Conservation (phyloP, 2,329 filamentous ascomycete genomes). For the Pseudomassariella vexata region DNA sequence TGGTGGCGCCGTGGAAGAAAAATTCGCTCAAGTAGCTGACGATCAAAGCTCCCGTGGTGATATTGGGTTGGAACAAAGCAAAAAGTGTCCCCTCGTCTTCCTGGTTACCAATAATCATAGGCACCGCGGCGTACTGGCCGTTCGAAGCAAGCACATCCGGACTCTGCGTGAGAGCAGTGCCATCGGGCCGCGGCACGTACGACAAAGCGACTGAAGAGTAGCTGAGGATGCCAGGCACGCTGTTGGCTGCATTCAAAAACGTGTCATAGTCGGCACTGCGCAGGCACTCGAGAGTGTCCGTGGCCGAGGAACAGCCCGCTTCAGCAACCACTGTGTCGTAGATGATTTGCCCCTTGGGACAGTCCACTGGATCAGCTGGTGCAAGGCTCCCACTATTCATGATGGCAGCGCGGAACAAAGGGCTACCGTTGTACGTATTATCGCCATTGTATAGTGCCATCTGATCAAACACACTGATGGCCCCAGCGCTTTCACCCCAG, state of each 20-base stretch:
- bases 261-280: constrained; percentile 52
- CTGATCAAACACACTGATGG: constrained; percentile 71
- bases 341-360: constrained; percentile 56
- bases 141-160: constrained; percentile 50
- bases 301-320: constrained; percentile 54
- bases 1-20: constrained; percentile 55
- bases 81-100: constrained; percentile 79
- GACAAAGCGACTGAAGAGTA: constrained; percentile 66
- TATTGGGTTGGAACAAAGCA: constrained; percentile 61
- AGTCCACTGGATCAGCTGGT: constrained; percentile 59
- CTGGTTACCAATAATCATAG: constrained; percentile 66
- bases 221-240: constrained; percentile 61
- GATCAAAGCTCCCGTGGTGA: constrained; percentile 55
- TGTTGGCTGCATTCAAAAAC: constrained; percentile 62
- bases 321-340: constrained; percentile 57
- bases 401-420: constrained; percentile 70
- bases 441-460: constrained; percentile 70
- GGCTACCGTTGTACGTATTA: constrained; percentile 66
- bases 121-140: constrained; percentile 53
- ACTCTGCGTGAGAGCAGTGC: constrained; percentile 52
- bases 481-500: constrained; percentile 68
- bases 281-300: constrained; percentile 61
- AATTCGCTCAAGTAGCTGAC: constrained; percentile 54
- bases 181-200: constrained; percentile 71
- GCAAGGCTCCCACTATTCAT: constrained; percentile 68